phyloP scores from a whole-genome alignment of 257 asterid genomes.

The Marsdenia floribunda region DNA sequence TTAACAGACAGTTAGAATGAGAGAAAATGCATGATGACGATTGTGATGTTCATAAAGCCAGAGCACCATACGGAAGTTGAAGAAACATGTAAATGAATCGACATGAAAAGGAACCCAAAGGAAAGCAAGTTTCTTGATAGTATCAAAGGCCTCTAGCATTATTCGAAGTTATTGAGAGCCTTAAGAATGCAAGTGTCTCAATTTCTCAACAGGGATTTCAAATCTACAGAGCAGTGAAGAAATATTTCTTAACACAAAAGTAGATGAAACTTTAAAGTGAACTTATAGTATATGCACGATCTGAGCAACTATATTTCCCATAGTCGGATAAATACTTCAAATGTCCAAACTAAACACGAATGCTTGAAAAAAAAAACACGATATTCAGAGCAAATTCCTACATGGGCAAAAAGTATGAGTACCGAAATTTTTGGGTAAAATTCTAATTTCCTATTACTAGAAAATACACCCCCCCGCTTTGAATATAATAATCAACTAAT shows the following conservation, averaged over 20 bases:
- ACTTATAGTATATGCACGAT: not conserved
- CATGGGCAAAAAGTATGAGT: too few relatives aligned
- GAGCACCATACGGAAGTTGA: not conserved
- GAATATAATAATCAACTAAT: too few relatives aligned
- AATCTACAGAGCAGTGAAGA: too few relatives aligned
- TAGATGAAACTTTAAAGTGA: not conserved
- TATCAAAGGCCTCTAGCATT: not conserved
- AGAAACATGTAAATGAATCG: not conserved
- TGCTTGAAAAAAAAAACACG: too few relatives aligned
- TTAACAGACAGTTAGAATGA: not conserved
- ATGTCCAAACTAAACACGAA: not conserved
- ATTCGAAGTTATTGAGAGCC: not conserved
- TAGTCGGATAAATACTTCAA: too few relatives aligned
- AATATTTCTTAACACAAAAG: not conserved
- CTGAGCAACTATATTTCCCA: not conserved
- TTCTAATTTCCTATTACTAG: too few relatives aligned
- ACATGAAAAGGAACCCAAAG: not conserved
- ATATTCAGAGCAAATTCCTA: too few relatives aligned
- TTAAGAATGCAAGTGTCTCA: not conserved
- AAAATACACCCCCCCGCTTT: too few relatives aligned
- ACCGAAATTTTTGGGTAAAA: too few relatives aligned
- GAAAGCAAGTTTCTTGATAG: not conserved
- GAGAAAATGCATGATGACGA: not conserved
- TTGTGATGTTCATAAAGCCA: not conserved
- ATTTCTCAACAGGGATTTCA: too few relatives aligned